Base-by-base conservation (phyloP, 495 filamentous ascomycete genomes). In the Lasiosphaeriaceae sp. region DNA sequence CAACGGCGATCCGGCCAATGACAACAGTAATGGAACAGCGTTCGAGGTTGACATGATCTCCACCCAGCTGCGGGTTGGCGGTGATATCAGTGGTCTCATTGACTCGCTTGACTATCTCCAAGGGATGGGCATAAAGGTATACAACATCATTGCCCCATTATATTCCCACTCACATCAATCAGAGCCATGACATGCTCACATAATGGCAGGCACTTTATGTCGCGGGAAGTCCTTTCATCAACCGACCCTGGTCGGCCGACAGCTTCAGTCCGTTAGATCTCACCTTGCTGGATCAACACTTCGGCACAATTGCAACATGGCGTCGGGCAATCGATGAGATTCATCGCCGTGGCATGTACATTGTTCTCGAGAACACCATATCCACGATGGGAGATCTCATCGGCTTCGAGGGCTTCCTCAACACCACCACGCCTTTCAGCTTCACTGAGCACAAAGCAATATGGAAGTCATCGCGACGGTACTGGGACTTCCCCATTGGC, bases 381-480 rank as follows among this genome's bases (percentile, higher is more conserved):
- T 75, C 86, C 35, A 89, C 86, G 85, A 78, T 88, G 80, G 83
- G 84, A 46, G 83, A 88, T 59, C 74, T 88, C 52, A 78, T 88
- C 57, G 84, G 83, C 2, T 88, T 87, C 64, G 72, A 84, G 48
- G 83, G 80, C 7, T 85, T 80, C 60, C 71, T 86, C 50, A 88
- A 88, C 55, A 71, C 62, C 1, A 81, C 83, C 1, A 80, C 85
- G 0, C 80, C 82, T 0, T 88, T 87, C 61, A 71, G 63, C 3
- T 57, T 71, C 29, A 66, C 71, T 1, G 85, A 87, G 59, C 77
- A 87, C 63, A 74, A 78, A 29, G 80, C 75, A 0, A 50, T 72
- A 11, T 88, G 78, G 76, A 88, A 88, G 58, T 70, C 75, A 8
- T 64, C 77, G 8, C 80, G 83, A 17, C 70, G 67, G 34, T 88